A percentile compares a stretch with the other conserved stretches of the same genome.
phyloP scores from a whole-genome alignment of 495 filamentous ascomycete genomes.

The Trichodelitschia bisporula region DNA sequence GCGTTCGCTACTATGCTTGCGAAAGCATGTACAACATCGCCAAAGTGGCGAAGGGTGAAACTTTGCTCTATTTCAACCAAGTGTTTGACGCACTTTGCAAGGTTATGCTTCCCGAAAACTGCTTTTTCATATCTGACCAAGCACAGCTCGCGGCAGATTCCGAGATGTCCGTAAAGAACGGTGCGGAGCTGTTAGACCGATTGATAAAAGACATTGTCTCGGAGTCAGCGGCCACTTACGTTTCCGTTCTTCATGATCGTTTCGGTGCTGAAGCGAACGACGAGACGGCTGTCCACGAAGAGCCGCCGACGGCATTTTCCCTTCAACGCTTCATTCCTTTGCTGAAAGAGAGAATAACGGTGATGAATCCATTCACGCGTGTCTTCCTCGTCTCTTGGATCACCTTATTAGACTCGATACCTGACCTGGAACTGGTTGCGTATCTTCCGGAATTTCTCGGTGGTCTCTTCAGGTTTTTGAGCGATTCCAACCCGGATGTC shows the following conservation, averaged over 20 bases:
- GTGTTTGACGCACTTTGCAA: conserved; percentile 96
- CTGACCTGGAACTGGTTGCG: conserved; percentile 82
- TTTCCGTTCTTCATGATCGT: conserved; percentile 50
- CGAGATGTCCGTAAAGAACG: conserved; percentile 94
- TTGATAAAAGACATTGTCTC: conserved; percentile 95
- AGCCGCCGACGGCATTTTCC: conserved; percentile 69
- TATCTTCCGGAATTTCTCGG: conserved; percentile 81
- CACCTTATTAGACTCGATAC: conserved; percentile 82
- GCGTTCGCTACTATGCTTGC: conserved; percentile 95
- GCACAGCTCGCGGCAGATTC: conserved; percentile 76
- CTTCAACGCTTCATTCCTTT: conserved; percentile 78
- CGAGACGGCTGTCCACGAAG: conserved; percentile 19
- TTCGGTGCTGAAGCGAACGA: conserved; percentile 28
- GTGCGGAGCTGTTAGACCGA: conserved; percentile 85
- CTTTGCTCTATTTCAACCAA: conserved; percentile 87
- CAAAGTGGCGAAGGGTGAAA: conserved; percentile 96
- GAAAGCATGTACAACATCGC: conserved; percentile 99
- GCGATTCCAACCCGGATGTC: conserved; percentile 77
- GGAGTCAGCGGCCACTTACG: conserved; percentile 86
- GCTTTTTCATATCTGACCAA: neutral
- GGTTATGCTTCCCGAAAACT: conserved; percentile 28
- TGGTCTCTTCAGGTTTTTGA: conserved; percentile 78
- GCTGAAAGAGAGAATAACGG: conserved; percentile 75
- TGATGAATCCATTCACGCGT: conserved; percentile 80
- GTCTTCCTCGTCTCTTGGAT: conserved; percentile 95